These are phyloP conservation scores for Fraxinus nigra DNA, from an alignment of 305 asterid genomes.

Conservation along the genomic window DNA sequence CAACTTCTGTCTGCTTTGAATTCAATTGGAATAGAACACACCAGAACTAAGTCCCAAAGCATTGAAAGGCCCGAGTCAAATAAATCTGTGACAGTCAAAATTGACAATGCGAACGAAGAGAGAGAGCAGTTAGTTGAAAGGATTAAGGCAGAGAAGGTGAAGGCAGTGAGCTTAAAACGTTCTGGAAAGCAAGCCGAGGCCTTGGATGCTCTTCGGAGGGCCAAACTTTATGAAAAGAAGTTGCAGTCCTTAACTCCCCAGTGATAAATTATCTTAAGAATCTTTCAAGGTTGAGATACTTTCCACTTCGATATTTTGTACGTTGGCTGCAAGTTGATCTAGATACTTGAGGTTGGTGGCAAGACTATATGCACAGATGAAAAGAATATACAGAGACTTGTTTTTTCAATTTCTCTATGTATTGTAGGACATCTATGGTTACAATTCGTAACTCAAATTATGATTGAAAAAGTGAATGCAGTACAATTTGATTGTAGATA, in stretches of 20 bases:
- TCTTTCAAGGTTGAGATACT: background rate
- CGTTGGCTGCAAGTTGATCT: background rate
- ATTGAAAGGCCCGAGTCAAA: slow-evolving; percentile 35
- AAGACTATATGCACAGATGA: background rate
- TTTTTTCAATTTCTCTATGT: background rate
- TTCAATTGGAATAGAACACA: slow-evolving; percentile 65
- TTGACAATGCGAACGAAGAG: slow-evolving; percentile 40
- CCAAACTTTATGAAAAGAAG: slow-evolving; percentile 81
- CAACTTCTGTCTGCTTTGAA: slow-evolving; percentile 85
- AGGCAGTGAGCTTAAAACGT: slow-evolving; percentile 79
- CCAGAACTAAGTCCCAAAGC: slow-evolving; percentile 25
- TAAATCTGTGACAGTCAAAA: slow-evolving; percentile 21
- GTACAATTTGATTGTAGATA: background rate
- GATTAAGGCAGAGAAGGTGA: slow-evolving; percentile 71
- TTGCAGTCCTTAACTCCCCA: slow-evolving; percentile 51
- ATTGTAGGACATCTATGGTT: background rate
- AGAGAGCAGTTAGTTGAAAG: slow-evolving; percentile 55
- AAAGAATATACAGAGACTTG: background rate
- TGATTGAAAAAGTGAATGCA: background rate
- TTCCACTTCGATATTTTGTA: background rate
- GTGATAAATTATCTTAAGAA: background rate
- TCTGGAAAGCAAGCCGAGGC: slow-evolving; percentile 93
- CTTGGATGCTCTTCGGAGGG: slow-evolving; percentile 66
- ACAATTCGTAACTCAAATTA: background rate
- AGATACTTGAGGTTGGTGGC: background rate